These are phyloP conservation scores for Fusarium euwallaceae DNA, from an alignment of 2,329 filamentous ascomycete species.

Conservation along the genomic window DNA sequence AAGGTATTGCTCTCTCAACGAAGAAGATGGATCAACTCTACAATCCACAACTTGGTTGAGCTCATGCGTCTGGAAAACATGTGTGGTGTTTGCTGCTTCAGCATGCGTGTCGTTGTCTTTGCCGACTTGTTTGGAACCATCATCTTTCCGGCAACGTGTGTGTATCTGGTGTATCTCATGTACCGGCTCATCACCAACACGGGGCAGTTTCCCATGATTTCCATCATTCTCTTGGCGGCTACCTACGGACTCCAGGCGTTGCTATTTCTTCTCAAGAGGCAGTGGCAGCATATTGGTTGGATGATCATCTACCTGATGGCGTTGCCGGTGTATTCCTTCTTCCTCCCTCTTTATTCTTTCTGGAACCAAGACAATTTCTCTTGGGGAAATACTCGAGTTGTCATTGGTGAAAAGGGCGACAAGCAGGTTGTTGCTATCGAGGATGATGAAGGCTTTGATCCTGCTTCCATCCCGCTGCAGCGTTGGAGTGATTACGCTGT, in stretches of 20 bases:
- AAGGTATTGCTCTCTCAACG: slow-evolving; percentile 95
- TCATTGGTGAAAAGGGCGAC: slow-evolving; percentile 91
- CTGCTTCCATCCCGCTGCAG: slow-evolving; percentile 91
- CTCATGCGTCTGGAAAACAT: slow-evolving; percentile 91
- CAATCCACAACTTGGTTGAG: slow-evolving; percentile 95
- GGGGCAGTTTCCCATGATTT: slow-evolving; percentile 87
- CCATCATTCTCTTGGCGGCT: slow-evolving; percentile 87
- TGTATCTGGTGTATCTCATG: slow-evolving; percentile 89
- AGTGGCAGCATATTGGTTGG: slow-evolving; percentile 99
- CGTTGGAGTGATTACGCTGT: slow-evolving; percentile 97
- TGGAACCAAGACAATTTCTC: slow-evolving; percentile 99
- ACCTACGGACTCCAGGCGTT: slow-evolving; percentile 96
- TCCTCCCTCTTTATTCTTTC: slow-evolving; percentile 96
- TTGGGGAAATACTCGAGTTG: slow-evolving; percentile 98
- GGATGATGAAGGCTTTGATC: slow-evolving; percentile 83
- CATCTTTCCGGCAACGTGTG: slow-evolving; percentile 89
- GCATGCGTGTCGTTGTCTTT: slow-evolving; percentile 96
- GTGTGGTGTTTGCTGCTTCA: slow-evolving; percentile 99
- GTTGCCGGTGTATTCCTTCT: slow-evolving; percentile 92
- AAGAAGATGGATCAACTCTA: slow-evolving; percentile 99
- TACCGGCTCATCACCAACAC: slow-evolving; percentile 77
- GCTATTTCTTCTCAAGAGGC: slow-evolving; percentile 95
- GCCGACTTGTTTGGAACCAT: slow-evolving; percentile 94
- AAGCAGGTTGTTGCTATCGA: slow-evolving; percentile 90
- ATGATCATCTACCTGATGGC: slow-evolving; percentile 99